Evolutionary conservation across 1,139 yeast genomes (phyloP).

Genomic region (Starmera stellimalicola): DNA sequence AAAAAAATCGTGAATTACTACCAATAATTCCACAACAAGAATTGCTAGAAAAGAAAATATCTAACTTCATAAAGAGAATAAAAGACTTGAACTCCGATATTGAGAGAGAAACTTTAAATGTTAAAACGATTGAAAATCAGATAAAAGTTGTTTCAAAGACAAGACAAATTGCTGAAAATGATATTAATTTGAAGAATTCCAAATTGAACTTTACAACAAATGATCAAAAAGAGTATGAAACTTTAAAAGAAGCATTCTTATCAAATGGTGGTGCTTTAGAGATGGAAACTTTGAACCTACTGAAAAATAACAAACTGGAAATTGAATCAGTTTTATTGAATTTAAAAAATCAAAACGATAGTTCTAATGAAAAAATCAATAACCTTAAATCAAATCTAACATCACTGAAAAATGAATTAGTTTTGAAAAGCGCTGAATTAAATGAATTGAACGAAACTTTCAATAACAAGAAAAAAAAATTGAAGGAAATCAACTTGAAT

Average conservation of each 20-base stretch:
- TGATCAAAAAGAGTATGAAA: constrained; percentile 52
- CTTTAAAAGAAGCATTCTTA: constrained; percentile 47
- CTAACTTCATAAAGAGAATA: constrained; percentile 40
- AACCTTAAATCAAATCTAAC: constrained; percentile 22
- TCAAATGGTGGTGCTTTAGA: constrained; percentile 49
- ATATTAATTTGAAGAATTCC: constrained; percentile 25
- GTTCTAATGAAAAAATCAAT: constrained; percentile 32
- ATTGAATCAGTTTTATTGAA: constrained; percentile 30
- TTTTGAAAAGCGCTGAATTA: constrained; percentile 26
- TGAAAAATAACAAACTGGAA: constrained; percentile 37
- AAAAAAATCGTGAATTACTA: constrained; percentile 38
- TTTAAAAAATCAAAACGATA: constrained; percentile 34
- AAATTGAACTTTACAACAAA: constrained; percentile 34
- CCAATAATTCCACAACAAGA: constrained; percentile 49
- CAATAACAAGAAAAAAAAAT: constrained; percentile 33
- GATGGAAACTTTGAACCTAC: constrained; percentile 38
- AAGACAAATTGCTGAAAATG: constrained; percentile 34
- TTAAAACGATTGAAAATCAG: constrained; percentile 36
- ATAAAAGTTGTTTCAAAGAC: constrained; percentile 38
- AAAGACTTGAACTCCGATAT: constrained; percentile 45
- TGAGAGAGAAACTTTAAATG: constrained; percentile 38
- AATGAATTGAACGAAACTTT: constrained; percentile 22
- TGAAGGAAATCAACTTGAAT: constrained; percentile 32
- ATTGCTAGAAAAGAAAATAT: constrained; percentile 38
- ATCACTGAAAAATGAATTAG: constrained; percentile 18